phyloP scores from a whole-genome alignment of 257 asterid genomes.

The Gynochthodes officinalis region DNA sequence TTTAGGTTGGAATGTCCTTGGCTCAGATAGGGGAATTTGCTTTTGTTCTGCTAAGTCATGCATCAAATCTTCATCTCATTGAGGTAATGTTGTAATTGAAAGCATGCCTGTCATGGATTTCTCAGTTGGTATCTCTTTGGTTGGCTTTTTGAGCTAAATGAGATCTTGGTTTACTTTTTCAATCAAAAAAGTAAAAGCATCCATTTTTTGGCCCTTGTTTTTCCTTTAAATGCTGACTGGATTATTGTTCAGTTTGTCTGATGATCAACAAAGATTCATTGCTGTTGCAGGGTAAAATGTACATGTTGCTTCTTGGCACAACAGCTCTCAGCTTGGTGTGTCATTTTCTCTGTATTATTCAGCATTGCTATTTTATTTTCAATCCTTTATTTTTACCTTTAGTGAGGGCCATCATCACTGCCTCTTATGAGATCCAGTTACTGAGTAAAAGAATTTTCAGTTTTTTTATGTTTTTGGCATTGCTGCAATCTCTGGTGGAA shows the following conservation, averaged over 20 bases:
- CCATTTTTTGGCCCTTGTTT: neutral
- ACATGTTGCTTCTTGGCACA: constrained; percentile 80
- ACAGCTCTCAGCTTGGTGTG: constrained; percentile 85
- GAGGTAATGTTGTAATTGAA: constrained; percentile 38
- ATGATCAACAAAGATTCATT: constrained; percentile 22
- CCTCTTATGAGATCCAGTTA: constrained; percentile 8
- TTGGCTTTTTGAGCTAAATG: constrained; percentile 12
- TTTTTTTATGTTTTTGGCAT: neutral
- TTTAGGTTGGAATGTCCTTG: constrained; percentile 87
- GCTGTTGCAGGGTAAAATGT: constrained; percentile 59
- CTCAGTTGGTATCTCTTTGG: neutral
- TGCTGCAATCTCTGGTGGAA: neutral
- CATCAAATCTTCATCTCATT: constrained; percentile 72
- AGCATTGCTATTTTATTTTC: constrained; percentile 12
- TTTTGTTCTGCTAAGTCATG: constrained; percentile 80
- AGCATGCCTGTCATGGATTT: neutral
- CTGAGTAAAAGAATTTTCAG: neutral
- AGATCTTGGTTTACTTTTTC: neutral
- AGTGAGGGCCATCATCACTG: neutral
- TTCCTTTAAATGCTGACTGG: constrained; percentile 4
- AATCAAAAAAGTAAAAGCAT: neutral
- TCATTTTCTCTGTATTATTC: constrained; percentile 14
- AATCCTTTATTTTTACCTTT: constrained; percentile 7
- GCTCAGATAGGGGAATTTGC: constrained; percentile 95
- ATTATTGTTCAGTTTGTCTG: constrained; percentile 11